phyloP scores from a whole-genome alignment of 2,329 filamentous ascomycete species.

The Fusarium equiseti region DNA sequence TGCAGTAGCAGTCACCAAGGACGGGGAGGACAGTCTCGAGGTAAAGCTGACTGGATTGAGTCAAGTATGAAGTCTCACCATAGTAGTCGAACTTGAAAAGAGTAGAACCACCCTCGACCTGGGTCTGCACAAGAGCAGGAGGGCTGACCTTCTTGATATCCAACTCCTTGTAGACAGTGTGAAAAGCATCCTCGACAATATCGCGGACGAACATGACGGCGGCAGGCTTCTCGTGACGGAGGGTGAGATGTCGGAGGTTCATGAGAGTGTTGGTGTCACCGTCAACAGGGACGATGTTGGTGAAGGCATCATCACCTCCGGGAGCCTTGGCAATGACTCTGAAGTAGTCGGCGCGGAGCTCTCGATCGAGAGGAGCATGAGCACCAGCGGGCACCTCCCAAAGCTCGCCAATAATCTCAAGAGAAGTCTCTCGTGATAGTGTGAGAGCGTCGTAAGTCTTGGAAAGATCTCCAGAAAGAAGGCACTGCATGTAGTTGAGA shows the following conservation, averaged over 20 bases:
- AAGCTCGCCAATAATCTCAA: constrained; percentile 87
- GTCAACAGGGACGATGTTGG: constrained; percentile 70
- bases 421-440: constrained; percentile 87
- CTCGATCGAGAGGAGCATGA: constrained; percentile 84
- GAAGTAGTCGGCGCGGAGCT: constrained; percentile 92
- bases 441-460: constrained; percentile 93
- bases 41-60: constrained; percentile 97
- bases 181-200: constrained; percentile 83
- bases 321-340: constrained; percentile 77
- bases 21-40: constrained; percentile 93
- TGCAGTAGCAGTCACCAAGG: constrained; percentile 95
- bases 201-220: constrained; percentile 89
- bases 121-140: constrained; percentile 92
- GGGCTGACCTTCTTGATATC: constrained; percentile 86
- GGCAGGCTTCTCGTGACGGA: constrained; percentile 87
- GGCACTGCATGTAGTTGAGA: constrained; percentile 76
- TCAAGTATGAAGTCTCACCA: constrained; percentile 90
- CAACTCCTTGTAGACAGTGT: constrained; percentile 80
- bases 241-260: constrained; percentile 84
- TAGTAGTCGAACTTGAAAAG: constrained; percentile 93
- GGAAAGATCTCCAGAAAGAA: constrained; percentile 74
- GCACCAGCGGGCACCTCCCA: constrained; percentile 83
- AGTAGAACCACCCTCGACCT: constrained; percentile 92
- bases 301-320: constrained; percentile 90
- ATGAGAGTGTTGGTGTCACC: constrained; percentile 65